Evolutionary conservation across 768 basidiomycete species (phyloP), one percentile per base, ranked within the genome.

Genomic region (Amanita rubescens): DNA sequence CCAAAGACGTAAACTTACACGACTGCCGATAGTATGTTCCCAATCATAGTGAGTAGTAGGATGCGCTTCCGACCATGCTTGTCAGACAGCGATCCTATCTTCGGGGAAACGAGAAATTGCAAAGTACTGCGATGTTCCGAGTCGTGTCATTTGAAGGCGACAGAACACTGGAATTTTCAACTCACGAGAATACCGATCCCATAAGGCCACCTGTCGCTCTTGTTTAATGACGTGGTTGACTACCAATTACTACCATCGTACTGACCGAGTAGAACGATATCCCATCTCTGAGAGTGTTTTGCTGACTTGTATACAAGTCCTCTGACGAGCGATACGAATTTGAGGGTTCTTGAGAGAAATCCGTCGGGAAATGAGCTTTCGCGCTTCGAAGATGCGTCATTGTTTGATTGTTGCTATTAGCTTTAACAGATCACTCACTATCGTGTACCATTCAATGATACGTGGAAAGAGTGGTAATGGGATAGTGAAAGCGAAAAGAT

Each of bases 401-500:
- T 37, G 27, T 30, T 30, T 34, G 17, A 43, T 48, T 25, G 58
- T 49, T 14, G 37, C 43, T 55, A 17, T 45, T 30, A 7, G n/a
- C n/a, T 44, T 41, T 53, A 42, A 39, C 32, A 11, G 17, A 42
- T 17, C 20, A 67, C 80, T 61, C 58, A 87, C 89, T 64, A 81
- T 67, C 1, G 84, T 85, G 65, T 93, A 94, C 88, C 88, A 93
- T 70, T 94, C 86, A 39, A 96, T 94, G 47, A 98, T 75, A n/a
- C 94, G 82, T n/a, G 95, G 95, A 68, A 97, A 97, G 27, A 97
- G 80, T 19, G 95, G 95, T n/a, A 97, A 76, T 9, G 93, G 94
- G 43, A 95, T 89, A 20, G 92, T 96, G 69, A 94, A 95, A 11
- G 92, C 90, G 77, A 76, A 72, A 20, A 99, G 80, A 68, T 99